These are phyloP conservation scores for Takashimella tepidaria DNA, from an alignment of 1,284 basidiomycete genomes.

Conservation along the genomic window DNA sequence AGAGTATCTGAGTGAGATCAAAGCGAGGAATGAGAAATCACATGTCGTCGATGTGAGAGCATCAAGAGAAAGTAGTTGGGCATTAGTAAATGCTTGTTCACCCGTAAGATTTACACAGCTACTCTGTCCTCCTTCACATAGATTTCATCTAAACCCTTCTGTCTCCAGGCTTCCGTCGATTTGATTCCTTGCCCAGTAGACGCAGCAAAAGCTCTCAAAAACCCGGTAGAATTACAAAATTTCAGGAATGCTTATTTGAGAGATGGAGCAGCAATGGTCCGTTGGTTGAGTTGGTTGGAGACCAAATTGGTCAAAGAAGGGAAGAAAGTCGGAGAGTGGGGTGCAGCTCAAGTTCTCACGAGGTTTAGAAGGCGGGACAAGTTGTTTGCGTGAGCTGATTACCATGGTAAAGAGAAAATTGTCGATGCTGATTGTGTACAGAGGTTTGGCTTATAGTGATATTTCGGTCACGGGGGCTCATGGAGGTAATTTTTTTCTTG, in stretches of 20 bases:
- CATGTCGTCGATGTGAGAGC: constrained; percentile 26
- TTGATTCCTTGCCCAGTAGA: constrained; percentile 55
- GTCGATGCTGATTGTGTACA: constrained; percentile 19
- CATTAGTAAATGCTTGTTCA: constrained; percentile 28
- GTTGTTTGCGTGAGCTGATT: constrained; percentile 57
- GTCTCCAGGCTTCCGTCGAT: constrained; percentile 26
- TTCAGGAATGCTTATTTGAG: constrained; percentile 78
- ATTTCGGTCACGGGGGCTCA: constrained; percentile 89
- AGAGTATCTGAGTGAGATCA: constrained; percentile 8
- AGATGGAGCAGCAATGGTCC: constrained; percentile 85
- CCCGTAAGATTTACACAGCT: constrained; percentile 27
- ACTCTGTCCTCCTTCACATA: not conserved
- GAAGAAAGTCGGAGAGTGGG: constrained; percentile 77
- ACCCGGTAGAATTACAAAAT: constrained; percentile 74
- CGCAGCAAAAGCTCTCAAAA: constrained; percentile 81
- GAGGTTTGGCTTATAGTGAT: constrained; percentile 83
- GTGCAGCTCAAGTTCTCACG: constrained; percentile 77
- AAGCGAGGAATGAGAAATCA: constrained; percentile 10
- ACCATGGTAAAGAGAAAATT: not conserved
- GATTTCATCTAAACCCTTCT: not conserved
- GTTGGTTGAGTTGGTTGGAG: constrained; percentile 88
- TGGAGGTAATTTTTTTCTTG: no score
- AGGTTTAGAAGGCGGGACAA: constrained; percentile 69
- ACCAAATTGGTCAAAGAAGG: constrained; percentile 67
- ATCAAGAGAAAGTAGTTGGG: constrained; percentile 40